Evolutionary conservation across 352 stramenopile species (phyloP).

Genomic region (Phytophthora ohioensis): DNA sequence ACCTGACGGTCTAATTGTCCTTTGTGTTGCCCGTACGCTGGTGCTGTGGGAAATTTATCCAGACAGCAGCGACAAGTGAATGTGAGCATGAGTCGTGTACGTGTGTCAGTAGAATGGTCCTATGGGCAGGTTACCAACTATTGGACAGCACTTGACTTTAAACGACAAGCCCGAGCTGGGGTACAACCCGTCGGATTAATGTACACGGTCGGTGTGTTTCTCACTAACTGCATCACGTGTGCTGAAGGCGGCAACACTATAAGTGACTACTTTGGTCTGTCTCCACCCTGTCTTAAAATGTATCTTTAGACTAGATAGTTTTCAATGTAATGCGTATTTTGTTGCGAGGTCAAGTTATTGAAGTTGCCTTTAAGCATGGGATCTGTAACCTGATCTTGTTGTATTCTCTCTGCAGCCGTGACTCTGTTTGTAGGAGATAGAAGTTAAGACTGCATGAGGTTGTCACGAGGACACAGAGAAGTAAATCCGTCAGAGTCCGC

Average conservation of each 20-base stretch:
- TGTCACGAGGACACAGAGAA: no score
- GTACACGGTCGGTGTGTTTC: constrained; percentile 6
- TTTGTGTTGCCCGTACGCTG: not conserved
- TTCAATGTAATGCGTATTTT: no score
- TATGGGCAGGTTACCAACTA: constrained; percentile 19
- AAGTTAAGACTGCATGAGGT: no score
- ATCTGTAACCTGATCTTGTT: no score
- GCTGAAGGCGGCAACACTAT: constrained; percentile 15
- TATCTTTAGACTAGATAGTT: not conserved
- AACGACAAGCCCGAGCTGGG: not conserved
- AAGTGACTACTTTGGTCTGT: constrained; percentile 9
- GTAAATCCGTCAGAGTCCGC: no score
- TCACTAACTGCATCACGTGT: constrained; percentile 23
- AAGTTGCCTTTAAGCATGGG: no score
- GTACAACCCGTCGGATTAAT: not conserved
- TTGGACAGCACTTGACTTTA: constrained; percentile 8
- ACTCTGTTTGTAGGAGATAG: no score
- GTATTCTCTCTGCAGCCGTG: no score
- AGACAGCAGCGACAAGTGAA: not conserved
- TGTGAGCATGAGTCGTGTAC: not conserved
- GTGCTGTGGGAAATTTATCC: not conserved
- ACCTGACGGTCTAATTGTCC: constrained; percentile 27
- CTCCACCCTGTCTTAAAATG: not conserved
- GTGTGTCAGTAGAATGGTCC: constrained; percentile 4
- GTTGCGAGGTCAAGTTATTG: no score